Conservation (phyloP, 768 basidiomycete species). For the Russula griseocarnosa region DNA sequence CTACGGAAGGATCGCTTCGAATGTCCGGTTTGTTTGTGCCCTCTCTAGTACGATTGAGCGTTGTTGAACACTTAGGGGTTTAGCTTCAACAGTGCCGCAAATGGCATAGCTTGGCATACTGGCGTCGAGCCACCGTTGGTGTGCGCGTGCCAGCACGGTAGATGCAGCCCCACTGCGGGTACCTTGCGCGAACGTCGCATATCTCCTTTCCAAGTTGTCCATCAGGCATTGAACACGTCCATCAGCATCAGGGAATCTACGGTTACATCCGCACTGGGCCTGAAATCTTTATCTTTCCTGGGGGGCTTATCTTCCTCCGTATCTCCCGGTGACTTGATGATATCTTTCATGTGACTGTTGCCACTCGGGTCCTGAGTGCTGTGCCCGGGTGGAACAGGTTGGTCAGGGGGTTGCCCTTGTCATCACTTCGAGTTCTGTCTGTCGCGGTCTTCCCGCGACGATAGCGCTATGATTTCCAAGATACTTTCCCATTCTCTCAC, state of each 20-base stretch:
- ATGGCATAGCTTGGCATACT: not conserved
- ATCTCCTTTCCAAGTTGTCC: not conserved
- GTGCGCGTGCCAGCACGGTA: not conserved
- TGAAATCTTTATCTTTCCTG: not conserved
- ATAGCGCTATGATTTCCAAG: too few species aligned
- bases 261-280: not conserved
- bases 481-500: too few species aligned
- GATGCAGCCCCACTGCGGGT: not conserved
- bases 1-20: not conserved
- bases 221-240: not conserved
- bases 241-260: not conserved
- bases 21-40: not conserved
- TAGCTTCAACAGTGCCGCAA: not conserved
- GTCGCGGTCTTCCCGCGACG: too few species aligned
- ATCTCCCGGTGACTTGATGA: not conserved
- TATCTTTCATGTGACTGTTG: constrained; percentile 6
- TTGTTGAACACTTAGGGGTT: not conserved
- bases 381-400: too few species aligned
- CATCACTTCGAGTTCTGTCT: too few species aligned
- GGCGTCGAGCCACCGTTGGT: not conserved
- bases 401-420: too few species aligned
- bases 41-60: not conserved
- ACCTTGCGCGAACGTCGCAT: not conserved
- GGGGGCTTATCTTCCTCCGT: not conserved
- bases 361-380: not conserved